phyloP scores from a whole-genome alignment of 306 rosid genomes.

The Hylodesmum podocarpum region DNA sequence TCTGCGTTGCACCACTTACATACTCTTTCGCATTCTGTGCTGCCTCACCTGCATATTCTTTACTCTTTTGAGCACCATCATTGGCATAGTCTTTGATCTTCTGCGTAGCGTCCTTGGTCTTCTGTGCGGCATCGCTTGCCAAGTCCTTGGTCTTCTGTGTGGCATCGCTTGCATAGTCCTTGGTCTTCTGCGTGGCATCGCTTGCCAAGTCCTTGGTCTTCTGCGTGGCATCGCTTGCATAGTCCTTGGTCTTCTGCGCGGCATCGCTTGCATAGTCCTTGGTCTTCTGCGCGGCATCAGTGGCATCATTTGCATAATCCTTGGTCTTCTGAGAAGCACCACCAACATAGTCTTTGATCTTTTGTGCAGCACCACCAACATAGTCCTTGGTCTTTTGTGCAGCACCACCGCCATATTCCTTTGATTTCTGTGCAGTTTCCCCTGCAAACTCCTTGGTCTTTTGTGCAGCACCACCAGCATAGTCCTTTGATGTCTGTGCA shows the following conservation, averaged over 20 bases:
- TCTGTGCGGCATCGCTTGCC: neutral
- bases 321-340: slow-evolving; percentile 18
- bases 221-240: slow-evolving; percentile 4
- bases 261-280: neutral
- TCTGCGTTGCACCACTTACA: neutral
- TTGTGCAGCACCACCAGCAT: neutral
- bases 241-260: neutral
- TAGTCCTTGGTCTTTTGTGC: neutral
- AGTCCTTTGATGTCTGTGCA: neutral
- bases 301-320: slow-evolving; percentile 5
- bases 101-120: neutral
- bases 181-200: slow-evolving; percentile 1
- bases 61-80: neutral
- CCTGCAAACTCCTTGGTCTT: neutral
- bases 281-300: neutral
- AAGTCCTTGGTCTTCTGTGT: slow-evolving; percentile 17
- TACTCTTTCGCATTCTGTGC: neutral
- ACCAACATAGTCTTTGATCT: neutral
- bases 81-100: neutral
- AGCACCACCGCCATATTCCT: neutral
- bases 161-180: neutral
- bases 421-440: neutral
- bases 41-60: neutral
- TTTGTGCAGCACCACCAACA: neutral
- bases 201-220: neutral